Evolutionary conservation across 139 green algal genomes (phyloP), one percentile per base, ranked within the genome.

Genomic region (Closterium sp.): DNA sequence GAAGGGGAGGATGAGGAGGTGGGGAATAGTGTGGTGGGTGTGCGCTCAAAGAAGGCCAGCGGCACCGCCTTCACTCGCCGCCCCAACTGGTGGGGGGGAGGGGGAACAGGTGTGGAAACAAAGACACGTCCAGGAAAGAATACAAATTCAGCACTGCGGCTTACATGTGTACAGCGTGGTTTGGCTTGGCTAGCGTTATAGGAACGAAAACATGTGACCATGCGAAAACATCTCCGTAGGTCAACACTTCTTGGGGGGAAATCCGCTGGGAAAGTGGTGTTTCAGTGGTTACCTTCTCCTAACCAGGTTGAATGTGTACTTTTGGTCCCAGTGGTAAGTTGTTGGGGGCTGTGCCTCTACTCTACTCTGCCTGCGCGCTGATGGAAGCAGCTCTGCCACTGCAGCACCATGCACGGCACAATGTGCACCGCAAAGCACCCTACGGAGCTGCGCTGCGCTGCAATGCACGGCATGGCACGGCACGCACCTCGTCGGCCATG

Each of bases 61-160:
- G 94, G 91, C 27, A 94, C 93, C 62, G 88, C 89, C 94, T 97
- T 98, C 24, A 99, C 45, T 85, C 96, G 95, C 45, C 70, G 22
- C 22, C 70, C 87, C 45, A 94, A 38, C 90, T 94, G 91, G 89
- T 34, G 38, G 85, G 38, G 31, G 31, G 22, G 31, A 50, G 30
- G 29, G 86, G 31, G 86, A 89, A n/a, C 13, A 21, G 29, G 31
- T 27, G 30, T 50, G 30, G 32, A 4, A 38, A 38, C 32, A 38
- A 38, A 38, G 32, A 38, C 32, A 38, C 4, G 32, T 38, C 32
- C 32, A 38, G 32, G 32, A 38, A 38, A 38, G 32, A 38, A 4
- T 38, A 38, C 32, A 38, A 38, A 38, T 50, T 50, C 7, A 50
- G 38, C 38, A 50, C 38, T 0, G 0, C 38, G 0, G 38, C 38